Evolutionary conservation across 2,329 filamentous ascomycete species (phyloP).

Genomic region (Ascomycota sp.): DNA sequence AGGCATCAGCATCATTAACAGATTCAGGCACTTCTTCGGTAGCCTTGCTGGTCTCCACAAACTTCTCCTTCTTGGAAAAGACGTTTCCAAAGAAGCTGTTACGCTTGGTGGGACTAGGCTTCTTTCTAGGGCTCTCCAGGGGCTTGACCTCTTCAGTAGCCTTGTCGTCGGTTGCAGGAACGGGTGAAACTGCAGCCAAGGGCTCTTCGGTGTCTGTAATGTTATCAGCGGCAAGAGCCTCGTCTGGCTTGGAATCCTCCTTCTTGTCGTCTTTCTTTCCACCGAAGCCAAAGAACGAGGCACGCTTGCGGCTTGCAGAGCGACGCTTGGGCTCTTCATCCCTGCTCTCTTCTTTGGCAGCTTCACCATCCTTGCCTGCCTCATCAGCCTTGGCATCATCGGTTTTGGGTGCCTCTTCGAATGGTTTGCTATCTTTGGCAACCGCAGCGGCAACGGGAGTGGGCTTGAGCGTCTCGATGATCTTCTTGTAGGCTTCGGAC

Average conservation of each 20-base stretch:
- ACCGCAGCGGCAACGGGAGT: constrained; percentile 7
- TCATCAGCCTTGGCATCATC: constrained; percentile 18
- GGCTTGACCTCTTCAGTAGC: constrained; percentile 18
- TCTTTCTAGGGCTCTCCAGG: constrained; percentile 22
- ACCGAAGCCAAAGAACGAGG: constrained; percentile 40
- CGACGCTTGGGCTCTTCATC: constrained; percentile 40
- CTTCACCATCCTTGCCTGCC: constrained; percentile 12
- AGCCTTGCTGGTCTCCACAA: constrained; percentile 23
- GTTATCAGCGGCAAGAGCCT: constrained; percentile 14
- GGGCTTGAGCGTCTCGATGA: constrained; percentile 49
- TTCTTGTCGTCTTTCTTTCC: constrained; percentile 31
- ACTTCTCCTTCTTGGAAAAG: constrained; percentile 37
- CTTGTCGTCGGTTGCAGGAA: constrained; percentile 9
- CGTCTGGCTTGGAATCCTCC: constrained; percentile 14
- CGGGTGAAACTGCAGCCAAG: constrained; percentile 14
- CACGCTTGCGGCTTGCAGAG: constrained; percentile 44
- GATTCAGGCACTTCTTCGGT: constrained; percentile 14
- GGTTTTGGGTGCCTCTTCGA: constrained; percentile 13
- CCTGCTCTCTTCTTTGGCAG: constrained; percentile 26
- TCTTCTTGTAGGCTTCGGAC: constrained; percentile 75
- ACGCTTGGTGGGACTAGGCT: constrained; percentile 31
- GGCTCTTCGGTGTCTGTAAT: constrained; percentile 17
- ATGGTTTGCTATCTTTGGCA: constrained; percentile 11
- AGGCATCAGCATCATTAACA: constrained; percentile 23
- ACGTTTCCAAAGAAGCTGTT: constrained; percentile 33